Evolutionary conservation across 2,329 filamentous ascomycete genomes (phyloP).

Genomic region (Trichoderma asperellum): DNA sequence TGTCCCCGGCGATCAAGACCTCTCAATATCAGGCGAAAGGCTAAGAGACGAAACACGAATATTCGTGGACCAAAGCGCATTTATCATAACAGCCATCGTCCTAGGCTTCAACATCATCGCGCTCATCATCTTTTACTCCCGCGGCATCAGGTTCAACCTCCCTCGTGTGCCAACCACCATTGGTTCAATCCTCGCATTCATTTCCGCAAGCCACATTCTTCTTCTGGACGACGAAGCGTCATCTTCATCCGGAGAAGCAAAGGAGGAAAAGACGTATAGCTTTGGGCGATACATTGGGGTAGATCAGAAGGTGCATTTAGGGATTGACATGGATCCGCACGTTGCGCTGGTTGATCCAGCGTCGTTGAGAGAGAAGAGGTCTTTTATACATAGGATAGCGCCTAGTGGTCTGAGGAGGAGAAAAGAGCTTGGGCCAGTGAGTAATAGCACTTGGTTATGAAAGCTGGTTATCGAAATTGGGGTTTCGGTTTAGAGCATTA

Average conservation of each 20-base stretch:
- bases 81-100: slow-evolving; percentile 50
- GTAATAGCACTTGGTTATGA: slow-evolving; percentile 2
- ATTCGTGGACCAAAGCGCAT: slow-evolving; percentile 53
- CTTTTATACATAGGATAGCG: not conserved
- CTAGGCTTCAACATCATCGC: slow-evolving; percentile 50
- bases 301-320: slow-evolving; percentile 53
- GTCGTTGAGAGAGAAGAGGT: slow-evolving; percentile 5
- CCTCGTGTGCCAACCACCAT: slow-evolving; percentile 57
- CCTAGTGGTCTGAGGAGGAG: not conserved
- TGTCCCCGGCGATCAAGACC: slow-evolving; percentile 3
- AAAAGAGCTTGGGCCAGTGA: not conserved
- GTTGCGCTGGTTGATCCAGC: slow-evolving; percentile 39
- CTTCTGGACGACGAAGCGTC: not conserved
- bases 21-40: slow-evolving; percentile 28
- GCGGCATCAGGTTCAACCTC: slow-evolving; percentile 48
- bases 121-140: slow-evolving; percentile 48
- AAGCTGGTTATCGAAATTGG: not conserved
- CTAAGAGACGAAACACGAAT: slow-evolving; percentile 45
- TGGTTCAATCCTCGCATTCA: slow-evolving; percentile 51
- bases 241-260: not conserved
- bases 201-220: slow-evolving; percentile 44
- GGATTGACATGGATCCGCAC: slow-evolving; percentile 55
- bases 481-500: too few species aligned
- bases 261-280: slow-evolving; percentile 42
- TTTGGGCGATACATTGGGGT: slow-evolving; percentile 55